These are phyloP conservation scores for Hypoxylon lienhwacheense DNA, from an alignment of 495 filamentous ascomycete species.

Conservation along the genomic window DNA sequence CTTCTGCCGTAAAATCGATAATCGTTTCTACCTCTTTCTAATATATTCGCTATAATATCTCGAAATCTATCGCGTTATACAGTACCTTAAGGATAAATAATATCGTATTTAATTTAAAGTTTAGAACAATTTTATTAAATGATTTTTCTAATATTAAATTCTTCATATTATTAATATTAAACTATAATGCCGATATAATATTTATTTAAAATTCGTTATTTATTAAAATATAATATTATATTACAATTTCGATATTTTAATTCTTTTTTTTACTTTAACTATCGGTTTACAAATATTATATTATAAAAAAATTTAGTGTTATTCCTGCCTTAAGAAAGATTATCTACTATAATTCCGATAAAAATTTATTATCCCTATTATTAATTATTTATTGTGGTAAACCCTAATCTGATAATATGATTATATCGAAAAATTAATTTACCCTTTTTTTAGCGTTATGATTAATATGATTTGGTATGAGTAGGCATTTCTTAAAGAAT, in stretches of 20 bases:
- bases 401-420: background rate
- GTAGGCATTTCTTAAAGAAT: background rate
- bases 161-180: conserved; percentile 5
- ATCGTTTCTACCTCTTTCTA: background rate
- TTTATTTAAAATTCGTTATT: background rate
- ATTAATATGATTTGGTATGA: background rate
- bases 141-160: background rate
- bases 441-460: conserved; percentile 1
- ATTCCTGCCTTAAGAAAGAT: background rate
- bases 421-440: too few relatives aligned
- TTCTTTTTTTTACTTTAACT: background rate
- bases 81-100: background rate
- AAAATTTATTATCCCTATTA: background rate
- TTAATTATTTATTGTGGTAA: background rate
- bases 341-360: background rate
- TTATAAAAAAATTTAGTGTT: background rate
- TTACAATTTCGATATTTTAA: background rate
- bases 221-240: background rate
- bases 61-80: background rate
- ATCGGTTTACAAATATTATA: background rate
- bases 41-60: background rate
- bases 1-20: background rate
- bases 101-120: background rate
- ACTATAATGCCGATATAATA: conserved; percentile 2
- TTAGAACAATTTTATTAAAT: conserved; percentile 1